Evolutionary conservation across 495 filamentous ascomycete genomes (phyloP).

Genomic region (Antarctomyces pellizariae): DNA sequence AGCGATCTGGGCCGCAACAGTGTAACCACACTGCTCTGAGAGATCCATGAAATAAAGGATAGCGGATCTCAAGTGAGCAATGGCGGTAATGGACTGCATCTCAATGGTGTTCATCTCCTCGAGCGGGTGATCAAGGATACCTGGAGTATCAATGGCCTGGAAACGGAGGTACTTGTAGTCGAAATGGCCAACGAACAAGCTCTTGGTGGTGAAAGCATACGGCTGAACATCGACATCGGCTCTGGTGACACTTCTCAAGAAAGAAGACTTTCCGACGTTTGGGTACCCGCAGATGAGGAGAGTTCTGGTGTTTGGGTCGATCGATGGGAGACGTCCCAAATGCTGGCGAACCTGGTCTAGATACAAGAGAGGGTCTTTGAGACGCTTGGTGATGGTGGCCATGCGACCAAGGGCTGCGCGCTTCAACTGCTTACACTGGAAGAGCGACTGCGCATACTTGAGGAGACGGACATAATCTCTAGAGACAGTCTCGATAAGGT

Average conservation of each 20-base stretch:
- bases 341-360: constrained; percentile 96
- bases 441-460: constrained; percentile 89
- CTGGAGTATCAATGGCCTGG: constrained; percentile 60
- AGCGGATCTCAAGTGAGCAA: constrained; percentile 83
- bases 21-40: constrained; percentile 93
- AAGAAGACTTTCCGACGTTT: constrained; percentile 92
- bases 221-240: constrained; percentile 96
- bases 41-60: constrained; percentile 98
- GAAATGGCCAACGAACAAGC: constrained; percentile 90
- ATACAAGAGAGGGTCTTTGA: constrained; percentile 86
- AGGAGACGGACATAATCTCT: constrained; percentile 84
- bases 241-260: constrained; percentile 72
- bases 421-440: constrained; percentile 90
- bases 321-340: constrained; percentile 87
- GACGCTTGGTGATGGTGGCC: constrained; percentile 80
- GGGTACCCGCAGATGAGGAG: constrained; percentile 92
- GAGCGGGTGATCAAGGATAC: constrained; percentile 89
- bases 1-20: constrained; percentile 70
- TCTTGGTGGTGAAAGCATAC: constrained; percentile 97
- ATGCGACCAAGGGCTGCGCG: constrained; percentile 75
- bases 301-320: constrained; percentile 89
- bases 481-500: constrained; percentile 84
- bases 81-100: constrained; percentile 94
- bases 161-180: constrained; percentile 96
- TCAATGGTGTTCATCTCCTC: constrained; percentile 99